Base-by-base conservation (phyloP, 2,329 filamentous ascomycete genomes). In the Trichophyton mentagrophytes region DNA sequence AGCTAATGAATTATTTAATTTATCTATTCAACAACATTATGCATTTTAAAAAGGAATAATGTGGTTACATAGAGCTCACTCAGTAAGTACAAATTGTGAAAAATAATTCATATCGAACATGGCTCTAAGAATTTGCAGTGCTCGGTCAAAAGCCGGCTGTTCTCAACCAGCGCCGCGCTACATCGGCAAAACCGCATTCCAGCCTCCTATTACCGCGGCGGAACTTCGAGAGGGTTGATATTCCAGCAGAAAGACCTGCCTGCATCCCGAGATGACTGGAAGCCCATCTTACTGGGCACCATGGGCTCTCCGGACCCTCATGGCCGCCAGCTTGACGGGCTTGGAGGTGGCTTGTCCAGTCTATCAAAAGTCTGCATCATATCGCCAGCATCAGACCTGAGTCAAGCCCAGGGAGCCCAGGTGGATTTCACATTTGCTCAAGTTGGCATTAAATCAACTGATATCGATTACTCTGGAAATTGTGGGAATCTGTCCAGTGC, bases 401-500 rank as follows among this genome's bases (percentile, higher is more conserved):
- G 25, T 2, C 27, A 17, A 7, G 44, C 57, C 13, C 40, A 25
- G 0, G 79, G 78, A 27, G 79, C 79, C 0, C 81, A 88, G 64
- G 77, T 89, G 11, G 83, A 88, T 62, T 89, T 86, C 67, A 90
- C 86, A 0, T 90, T 90, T 68, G 81, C 86, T 1, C 83, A 85
- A 44, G 75, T 89, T 5, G 86, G 86, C 2, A 80, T 89, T 60
- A 80, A 80, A 59, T 79, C 85, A 65, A 74, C 75, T 3, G 72
- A 76, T 36, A 77, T 90, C 1, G 86, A 89, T 67, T 80, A 82
- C 66, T 82, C 84, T 0, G 83, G 85, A 25, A 90, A 89, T 66
- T 89, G 86, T 68, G 87, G 87, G n/a, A 89, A 89, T 69, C 86
- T 90, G 84, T 82, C 78, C 4, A 79, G 81, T 46, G 79, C 83